A percentile compares a stretch with the other conserved stretches of the same genome.
These are phyloP conservation scores for Plantago major DNA, from an alignment of 257 asterid species.

Conservation along the genomic window DNA sequence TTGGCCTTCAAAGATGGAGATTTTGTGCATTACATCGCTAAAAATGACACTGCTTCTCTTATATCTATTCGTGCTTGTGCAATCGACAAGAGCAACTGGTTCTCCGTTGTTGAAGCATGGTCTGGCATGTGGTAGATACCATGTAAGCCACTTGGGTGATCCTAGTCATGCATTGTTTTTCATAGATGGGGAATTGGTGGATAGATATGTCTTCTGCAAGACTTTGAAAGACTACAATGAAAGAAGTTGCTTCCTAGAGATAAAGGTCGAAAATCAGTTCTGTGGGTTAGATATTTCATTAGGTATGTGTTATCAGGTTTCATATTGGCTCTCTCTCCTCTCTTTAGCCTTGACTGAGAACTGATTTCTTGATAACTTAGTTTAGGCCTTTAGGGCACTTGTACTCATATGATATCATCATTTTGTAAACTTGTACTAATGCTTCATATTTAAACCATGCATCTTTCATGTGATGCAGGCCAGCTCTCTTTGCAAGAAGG, in stretches of 20 bases:
- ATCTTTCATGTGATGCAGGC: slow-evolving; percentile 35
- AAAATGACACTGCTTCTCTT: slow-evolving; percentile 38
- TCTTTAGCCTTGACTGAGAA: not conserved
- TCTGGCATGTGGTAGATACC: slow-evolving; percentile 49
- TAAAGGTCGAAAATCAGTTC: slow-evolving; percentile 29
- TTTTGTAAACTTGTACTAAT: not conserved
- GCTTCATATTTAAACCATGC: slow-evolving; percentile 5
- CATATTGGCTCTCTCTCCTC: not conserved
- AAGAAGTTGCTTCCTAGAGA: slow-evolving; percentile 38
- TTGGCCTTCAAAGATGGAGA: slow-evolving; percentile 28
- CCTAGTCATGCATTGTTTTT: slow-evolving; percentile 40
- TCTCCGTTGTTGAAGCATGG: slow-evolving; percentile 36
- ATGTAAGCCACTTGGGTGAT: slow-evolving; percentile 37
- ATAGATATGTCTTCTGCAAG: slow-evolving; percentile 52
- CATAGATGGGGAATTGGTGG: slow-evolving; percentile 58
- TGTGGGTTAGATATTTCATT: slow-evolving; percentile 37
- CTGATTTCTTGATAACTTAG: not conserved
- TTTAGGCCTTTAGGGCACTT: not conserved
- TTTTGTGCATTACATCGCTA: slow-evolving; percentile 21
- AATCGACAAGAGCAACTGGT: slow-evolving; percentile 37
- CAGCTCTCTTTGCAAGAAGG: slow-evolving; percentile 37
- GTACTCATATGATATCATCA: no score
- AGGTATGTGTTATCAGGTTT: slow-evolving; percentile 40
- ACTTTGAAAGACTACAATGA: slow-evolving; percentile 34
- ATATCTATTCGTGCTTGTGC: slow-evolving; percentile 38